Base-by-base conservation (phyloP, 495 filamentous ascomycete genomes). In the Xylaria castorea region DNA sequence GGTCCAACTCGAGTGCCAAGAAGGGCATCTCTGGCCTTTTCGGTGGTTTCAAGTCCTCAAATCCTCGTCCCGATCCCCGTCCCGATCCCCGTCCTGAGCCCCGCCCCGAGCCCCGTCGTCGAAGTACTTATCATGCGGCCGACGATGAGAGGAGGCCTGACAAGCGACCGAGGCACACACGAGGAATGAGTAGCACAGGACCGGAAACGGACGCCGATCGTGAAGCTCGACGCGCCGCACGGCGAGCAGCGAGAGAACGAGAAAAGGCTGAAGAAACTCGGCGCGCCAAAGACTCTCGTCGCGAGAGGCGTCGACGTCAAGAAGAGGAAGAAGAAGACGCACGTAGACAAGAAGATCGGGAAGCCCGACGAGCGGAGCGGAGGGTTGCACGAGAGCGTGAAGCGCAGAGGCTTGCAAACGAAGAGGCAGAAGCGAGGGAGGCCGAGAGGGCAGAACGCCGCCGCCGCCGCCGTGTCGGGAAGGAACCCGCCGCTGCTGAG, bases 211-310 rank as follows among this genome's bases (percentile, higher is more conserved):
- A 87, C 34, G 80, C 81, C 34, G 86, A 89, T 34, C 84, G 85
- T 22, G 87, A 89, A 72, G 87, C 85, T 12, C 85, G 86, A 48
- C 85, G 87, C 16, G 87, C 84, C 2, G 86, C 86, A 50, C 82
- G 87, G 34, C 85, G 83, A 57, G 82, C 83, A n/a, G 82, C 80
- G 44, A 81, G 80, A 42, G 81, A 80, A 5, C 85, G 86, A 53
- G 83, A 86, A 55, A 80, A 77, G 57, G 82, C 82, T 8, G 85
- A 84, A 22, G 87, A 87, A 65, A 85, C 87, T 2, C 83, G 81
- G 50, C 78, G 79, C 25, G 80, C 79, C 27, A 85, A 84, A 34
- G 83, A 84, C 51, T 80, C 81, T 16, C 81, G 84, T 14, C 84
- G 83, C 46, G 82, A 84, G 68, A 81, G 83, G 34, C 83, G 82